Conservation (phyloP, 2,329 filamentous ascomycete genomes). For the Diaporthe vexans region DNA sequence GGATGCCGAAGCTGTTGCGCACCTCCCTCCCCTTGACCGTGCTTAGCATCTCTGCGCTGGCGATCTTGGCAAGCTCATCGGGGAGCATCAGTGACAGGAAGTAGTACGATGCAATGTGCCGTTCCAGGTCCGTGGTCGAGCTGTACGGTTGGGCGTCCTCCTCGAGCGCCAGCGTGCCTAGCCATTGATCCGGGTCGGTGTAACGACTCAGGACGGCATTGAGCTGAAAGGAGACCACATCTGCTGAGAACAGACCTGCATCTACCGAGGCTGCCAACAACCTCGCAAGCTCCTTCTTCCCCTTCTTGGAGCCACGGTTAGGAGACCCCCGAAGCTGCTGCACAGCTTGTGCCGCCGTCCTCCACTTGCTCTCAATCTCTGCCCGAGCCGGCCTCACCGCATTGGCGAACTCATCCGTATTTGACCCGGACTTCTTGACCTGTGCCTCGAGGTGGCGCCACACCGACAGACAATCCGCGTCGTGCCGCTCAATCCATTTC, state of each 20-base stretch:
- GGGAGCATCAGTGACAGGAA: conserved; percentile 35
- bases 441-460: conserved; percentile 34
- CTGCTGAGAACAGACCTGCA: conserved; percentile 13
- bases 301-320: not conserved
- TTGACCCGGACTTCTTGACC: not conserved
- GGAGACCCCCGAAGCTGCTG: conserved; percentile 6
- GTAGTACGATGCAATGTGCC: conserved; percentile 34
- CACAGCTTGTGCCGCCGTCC: conserved; percentile 8
- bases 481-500: not conserved
- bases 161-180: conserved; percentile 11
- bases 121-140: conserved; percentile 31
- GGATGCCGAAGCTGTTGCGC: conserved; percentile 41
- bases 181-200: conserved; percentile 13
- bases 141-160: conserved; percentile 34
- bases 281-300: not conserved
- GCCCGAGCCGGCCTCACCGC: conserved; percentile 4
- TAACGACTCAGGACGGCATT: conserved; percentile 30
- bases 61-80: conserved; percentile 6
- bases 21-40: conserved; percentile 36
- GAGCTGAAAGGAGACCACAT: conserved; percentile 37
- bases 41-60: conserved; percentile 25
- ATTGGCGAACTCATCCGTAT: conserved; percentile 1
- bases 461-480: conserved; percentile 31
- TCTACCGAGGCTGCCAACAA: conserved; percentile 6
- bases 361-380: conserved; percentile 32